Percentiles rank a stretch among this genome's conserved stretches.
phyloP scores from a whole-genome alignment of 2,329 filamentous ascomycete genomes.

The Colletotrichum karsti region DNA sequence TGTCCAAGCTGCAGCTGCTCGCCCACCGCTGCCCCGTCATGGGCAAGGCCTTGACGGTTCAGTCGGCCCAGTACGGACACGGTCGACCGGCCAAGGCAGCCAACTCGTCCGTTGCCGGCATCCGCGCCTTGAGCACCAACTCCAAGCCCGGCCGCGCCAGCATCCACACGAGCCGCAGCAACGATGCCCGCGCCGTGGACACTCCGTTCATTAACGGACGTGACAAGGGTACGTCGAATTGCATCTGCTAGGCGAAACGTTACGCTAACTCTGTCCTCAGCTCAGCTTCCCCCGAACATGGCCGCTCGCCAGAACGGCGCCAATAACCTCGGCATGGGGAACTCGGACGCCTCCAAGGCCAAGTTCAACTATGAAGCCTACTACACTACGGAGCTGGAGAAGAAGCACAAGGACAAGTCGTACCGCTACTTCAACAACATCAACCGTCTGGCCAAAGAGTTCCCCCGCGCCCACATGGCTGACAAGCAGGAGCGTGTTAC shows the following conservation, averaged over 20 bases:
- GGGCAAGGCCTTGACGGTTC: constrained; percentile 95
- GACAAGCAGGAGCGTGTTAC: constrained; percentile 86
- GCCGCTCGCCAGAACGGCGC: constrained; percentile 38
- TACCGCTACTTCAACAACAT: constrained; percentile 99
- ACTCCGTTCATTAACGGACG: constrained; percentile 55
- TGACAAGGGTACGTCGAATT: constrained; percentile 56
- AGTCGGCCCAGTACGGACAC: constrained; percentile 68
- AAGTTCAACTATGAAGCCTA: constrained; percentile 93
- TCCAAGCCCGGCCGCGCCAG: constrained; percentile 70
- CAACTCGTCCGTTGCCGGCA: constrained; percentile 54
- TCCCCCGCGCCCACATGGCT: constrained; percentile 92
- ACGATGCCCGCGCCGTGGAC: constrained; percentile 83
- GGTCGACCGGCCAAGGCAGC: constrained; percentile 49
- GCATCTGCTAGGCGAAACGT: neutral
- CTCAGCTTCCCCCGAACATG: constrained; percentile 43
- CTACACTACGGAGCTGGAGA: constrained; percentile 88
- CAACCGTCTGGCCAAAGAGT: constrained; percentile 96
- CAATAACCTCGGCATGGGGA: constrained; percentile 31
- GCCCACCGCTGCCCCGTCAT: constrained; percentile 97
- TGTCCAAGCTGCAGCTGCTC: constrained; percentile 95
- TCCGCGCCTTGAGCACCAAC: constrained; percentile 60
- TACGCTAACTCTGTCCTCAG: constrained; percentile 36
- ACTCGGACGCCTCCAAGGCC: constrained; percentile 38
- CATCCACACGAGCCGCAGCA: constrained; percentile 81
- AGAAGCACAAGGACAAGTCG: constrained; percentile 99